Evolutionary conservation across 1,139 yeast genomes (phyloP), one percentile per base, ranked within the genome.

Genomic region (Taphrina confusa): DNA sequence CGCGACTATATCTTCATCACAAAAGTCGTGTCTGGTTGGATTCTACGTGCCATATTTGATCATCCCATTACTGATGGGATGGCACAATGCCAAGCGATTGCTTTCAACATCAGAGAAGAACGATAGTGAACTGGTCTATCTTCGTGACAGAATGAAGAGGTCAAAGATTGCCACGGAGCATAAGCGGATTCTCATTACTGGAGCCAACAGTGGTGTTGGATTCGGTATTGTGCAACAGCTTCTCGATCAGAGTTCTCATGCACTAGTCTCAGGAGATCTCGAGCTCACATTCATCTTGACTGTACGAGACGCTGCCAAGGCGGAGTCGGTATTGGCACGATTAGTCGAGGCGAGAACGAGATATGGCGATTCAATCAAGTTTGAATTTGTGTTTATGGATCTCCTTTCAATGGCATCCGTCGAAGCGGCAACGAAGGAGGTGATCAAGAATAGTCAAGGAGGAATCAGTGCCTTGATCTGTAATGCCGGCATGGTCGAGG

Each of bases 331-430:
- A 37, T 54, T 65, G 40, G 44, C 55, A 8, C 46, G 57, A 22
- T 63, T 61, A 47, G 20, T 11, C 4, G 34, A 56, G n/a, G 31
- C 46, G 11, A 33, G 30, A 14, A 27, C 70, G 4, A 20, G 11
- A 16, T 54, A 33, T 25, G 59, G 62, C 14, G 61, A 69, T 23
- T 25, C 44, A 34, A 78, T 91, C 5, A 95, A 88, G 68, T 91
- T 85, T 69, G 98, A 92, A 72, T 92, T 91, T 67, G 71, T 90
- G 1, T 76, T 91, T 56, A 84, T 92, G 30, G 97, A 92, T 71
- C 90, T 92, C 70, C 80, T 91, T n/a, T 82, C 87, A 68, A 89
- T 91, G 96, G 85, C 89, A 4, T 87, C 96, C 0, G 80, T 91
- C 11, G 74, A 87, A 36, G 78, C 81, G 18, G 96, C 95, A 0